phyloP scores from a whole-genome alignment of 2,329 filamentous ascomycete species.

The Diaporthe sp. region DNA sequence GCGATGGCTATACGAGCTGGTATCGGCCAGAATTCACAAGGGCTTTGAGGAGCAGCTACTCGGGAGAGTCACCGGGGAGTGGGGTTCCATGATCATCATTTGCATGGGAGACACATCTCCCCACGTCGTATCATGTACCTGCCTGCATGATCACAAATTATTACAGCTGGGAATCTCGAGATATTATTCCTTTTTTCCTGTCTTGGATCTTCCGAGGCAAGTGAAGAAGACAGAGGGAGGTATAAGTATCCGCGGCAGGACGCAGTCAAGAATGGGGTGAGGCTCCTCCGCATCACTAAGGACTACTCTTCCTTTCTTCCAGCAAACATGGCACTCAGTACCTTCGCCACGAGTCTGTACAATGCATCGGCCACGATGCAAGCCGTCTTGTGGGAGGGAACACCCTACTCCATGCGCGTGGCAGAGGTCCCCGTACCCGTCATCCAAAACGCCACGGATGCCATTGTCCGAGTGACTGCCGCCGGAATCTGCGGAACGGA shows the following conservation, averaged over 20 bases:
- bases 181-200: not conserved
- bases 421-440: constrained; percentile 3
- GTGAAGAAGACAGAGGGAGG: not conserved
- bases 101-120: not conserved
- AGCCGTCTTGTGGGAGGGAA: constrained; percentile 35
- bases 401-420: constrained; percentile 37
- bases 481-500: constrained; percentile 54
- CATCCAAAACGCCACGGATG: constrained; percentile 47
- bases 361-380: constrained; percentile 30
- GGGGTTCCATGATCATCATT: not conserved
- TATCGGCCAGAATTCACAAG: too few species aligned
- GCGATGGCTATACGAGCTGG: too few species aligned
- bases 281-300: not conserved
- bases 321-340: not conserved
- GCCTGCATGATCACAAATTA: not conserved
- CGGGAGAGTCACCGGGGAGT: not conserved
- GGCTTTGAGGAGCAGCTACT: too few species aligned
- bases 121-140: not conserved
- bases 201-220: not conserved
- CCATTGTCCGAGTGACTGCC: constrained; percentile 52
- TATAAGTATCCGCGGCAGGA: not conserved
- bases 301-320: not conserved
- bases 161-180: not conserved
- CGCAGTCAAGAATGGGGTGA: not conserved
- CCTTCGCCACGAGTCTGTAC: not conserved